A percentile compares a stretch with the other conserved stretches of the same genome.
Conservation (phyloP, 192 early-diverging fungal species). For the Coemansia pectinata region DNA sequence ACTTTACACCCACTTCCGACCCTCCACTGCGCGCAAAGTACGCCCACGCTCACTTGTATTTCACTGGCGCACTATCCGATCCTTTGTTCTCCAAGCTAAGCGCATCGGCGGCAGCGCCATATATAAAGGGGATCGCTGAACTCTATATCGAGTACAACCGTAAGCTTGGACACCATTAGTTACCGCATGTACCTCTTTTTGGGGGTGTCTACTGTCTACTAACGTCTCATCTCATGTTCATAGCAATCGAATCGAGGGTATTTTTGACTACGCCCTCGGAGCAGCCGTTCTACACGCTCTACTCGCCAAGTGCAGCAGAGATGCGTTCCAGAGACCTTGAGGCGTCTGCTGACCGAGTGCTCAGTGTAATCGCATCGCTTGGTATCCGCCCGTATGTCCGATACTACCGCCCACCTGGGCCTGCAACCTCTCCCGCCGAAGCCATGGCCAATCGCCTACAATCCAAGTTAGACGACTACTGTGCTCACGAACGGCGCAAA, state of each 20-base stretch:
- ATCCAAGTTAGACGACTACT: constrained; percentile 67
- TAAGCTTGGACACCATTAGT: constrained; percentile 11
- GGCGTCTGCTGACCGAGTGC: constrained; percentile 43
- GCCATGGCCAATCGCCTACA: constrained; percentile 60
- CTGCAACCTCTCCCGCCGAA: constrained; percentile 4
- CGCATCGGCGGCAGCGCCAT: constrained; percentile 39
- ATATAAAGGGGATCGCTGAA: constrained; percentile 40
- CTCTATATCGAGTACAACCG: constrained; percentile 56
- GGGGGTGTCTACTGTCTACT: neutral
- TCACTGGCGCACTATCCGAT: constrained; percentile 50
- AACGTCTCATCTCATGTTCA: neutral
- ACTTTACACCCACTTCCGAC: constrained; percentile 21
- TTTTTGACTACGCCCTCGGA: constrained; percentile 54
- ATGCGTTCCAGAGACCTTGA: constrained; percentile 34
- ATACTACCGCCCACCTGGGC: constrained; percentile 34
- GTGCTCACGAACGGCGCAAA: constrained; percentile 62
- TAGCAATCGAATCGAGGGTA: constrained; percentile 54
- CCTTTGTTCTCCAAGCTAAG: constrained; percentile 36
- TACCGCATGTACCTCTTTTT: neutral
- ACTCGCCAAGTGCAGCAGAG: constrained; percentile 44
- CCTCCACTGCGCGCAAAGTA: constrained; percentile 19
- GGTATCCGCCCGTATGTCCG: constrained; percentile 37
- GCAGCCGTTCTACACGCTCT: constrained; percentile 52
- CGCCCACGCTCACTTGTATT: constrained; percentile 49
- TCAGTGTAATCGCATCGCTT: constrained; percentile 51